phyloP scores from a whole-genome alignment of 2,329 filamentous ascomycete genomes.

The Trichoderma breve region DNA sequence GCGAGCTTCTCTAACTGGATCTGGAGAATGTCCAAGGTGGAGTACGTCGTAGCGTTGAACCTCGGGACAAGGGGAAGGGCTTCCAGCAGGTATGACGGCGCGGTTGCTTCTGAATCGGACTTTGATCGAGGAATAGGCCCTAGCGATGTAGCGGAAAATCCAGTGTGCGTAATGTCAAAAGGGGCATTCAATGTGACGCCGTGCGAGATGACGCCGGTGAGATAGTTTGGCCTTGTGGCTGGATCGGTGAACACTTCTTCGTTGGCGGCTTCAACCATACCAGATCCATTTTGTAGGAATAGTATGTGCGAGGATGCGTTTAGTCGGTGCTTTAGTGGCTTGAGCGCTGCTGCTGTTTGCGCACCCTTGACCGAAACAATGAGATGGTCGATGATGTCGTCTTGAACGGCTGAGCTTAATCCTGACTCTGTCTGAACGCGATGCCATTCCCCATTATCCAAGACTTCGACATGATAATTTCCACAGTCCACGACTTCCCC shows the following conservation, averaged over 20 bases:
- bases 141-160: background rate
- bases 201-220: background rate
- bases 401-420: background rate
- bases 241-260: background rate
- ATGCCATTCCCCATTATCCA: background rate
- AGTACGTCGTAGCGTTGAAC: background rate
- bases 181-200: background rate
- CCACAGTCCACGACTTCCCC: background rate
- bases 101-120: background rate
- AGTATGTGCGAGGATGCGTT: background rate
- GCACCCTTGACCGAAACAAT: background rate
- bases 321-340: background rate
- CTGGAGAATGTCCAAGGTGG: background rate
- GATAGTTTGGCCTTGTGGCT: background rate
- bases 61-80: background rate
- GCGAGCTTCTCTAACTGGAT: background rate
- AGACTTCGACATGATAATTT: background rate
- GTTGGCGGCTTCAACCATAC: background rate
- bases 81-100: background rate
- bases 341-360: background rate
- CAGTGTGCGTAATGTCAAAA: background rate
- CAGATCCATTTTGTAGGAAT: background rate
- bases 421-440: background rate
- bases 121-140: background rate
- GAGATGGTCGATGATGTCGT: background rate